phyloP scores from a whole-genome alignment of 352 stramenopile genomes.

The Phytophthora uliginosa region DNA sequence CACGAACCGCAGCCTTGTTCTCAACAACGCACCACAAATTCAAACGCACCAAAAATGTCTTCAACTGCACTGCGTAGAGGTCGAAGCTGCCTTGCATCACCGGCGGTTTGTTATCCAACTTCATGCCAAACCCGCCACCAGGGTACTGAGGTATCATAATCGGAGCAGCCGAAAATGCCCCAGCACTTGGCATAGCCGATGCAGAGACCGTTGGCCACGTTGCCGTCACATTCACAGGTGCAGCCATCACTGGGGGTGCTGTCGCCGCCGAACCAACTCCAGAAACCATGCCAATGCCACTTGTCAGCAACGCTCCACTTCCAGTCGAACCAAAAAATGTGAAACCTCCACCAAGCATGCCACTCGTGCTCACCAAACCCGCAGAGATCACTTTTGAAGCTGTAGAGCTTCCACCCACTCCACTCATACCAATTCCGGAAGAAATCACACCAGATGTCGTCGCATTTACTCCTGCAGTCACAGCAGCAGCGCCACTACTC shows the following conservation, averaged over 20 bases:
- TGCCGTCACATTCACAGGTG: too few species aligned
- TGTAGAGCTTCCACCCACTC: background rate
- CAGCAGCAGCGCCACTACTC: too few species aligned
- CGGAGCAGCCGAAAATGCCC: too few species aligned
- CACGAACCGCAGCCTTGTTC: too few species aligned
- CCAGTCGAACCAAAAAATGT: background rate
- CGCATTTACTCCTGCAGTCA: too few species aligned
- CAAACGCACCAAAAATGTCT: background rate
- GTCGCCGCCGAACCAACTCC: too few species aligned
- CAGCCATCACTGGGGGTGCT: too few species aligned
- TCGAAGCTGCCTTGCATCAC: background rate
- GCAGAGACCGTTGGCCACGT: too few species aligned
- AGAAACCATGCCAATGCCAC: background rate
- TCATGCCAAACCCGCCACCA: constrained; percentile 12
- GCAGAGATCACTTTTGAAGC: background rate
- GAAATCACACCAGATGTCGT: too few species aligned
- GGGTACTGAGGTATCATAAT: background rate
- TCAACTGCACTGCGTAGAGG: too few species aligned
- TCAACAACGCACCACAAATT: too few species aligned
- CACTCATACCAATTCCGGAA: background rate
- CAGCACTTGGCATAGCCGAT: too few species aligned
- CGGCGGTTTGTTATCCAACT: constrained; percentile 2
- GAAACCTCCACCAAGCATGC: background rate
- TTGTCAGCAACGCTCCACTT: background rate
- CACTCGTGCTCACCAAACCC: background rate